These are phyloP conservation scores for Talaromyces nanjingensis DNA, from an alignment of 495 filamentous ascomycete species.

Conservation along the genomic window DNA sequence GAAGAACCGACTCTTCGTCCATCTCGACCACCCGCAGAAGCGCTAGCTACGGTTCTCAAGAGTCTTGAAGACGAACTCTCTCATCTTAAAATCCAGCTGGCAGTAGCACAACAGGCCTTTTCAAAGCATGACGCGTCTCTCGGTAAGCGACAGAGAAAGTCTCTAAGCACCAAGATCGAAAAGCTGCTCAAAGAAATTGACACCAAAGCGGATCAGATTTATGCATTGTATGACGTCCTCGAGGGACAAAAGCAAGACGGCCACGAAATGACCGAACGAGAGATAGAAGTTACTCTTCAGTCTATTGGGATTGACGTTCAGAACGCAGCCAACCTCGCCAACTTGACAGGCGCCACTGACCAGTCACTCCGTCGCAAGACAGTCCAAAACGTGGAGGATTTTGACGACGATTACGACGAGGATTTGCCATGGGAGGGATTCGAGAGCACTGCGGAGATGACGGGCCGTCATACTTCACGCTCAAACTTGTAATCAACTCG, in stretches of 20 bases:
- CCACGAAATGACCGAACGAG: constrained; percentile 56
- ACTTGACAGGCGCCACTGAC: constrained; percentile 30
- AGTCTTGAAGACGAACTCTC: constrained; percentile 73
- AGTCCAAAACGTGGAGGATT: constrained; percentile 15
- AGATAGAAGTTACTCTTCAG: constrained; percentile 62
- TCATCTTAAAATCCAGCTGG: constrained; percentile 66
- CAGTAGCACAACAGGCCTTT: constrained; percentile 51
- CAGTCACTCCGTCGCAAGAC: constrained; percentile 21
- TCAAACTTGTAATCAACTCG: constrained; percentile 13
- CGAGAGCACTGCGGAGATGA: constrained; percentile 44
- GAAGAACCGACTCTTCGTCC: constrained; percentile 74
- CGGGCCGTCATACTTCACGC: constrained; percentile 21
- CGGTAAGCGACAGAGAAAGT: constrained; percentile 60
- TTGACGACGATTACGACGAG: constrained; percentile 31
- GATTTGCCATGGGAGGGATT: constrained; percentile 48
- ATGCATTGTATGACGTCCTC: constrained; percentile 81
- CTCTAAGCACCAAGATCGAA: constrained; percentile 57
- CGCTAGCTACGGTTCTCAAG: constrained; percentile 75
- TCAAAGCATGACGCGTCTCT: constrained; percentile 62
- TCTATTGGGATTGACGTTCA: constrained; percentile 45
- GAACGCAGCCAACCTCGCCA: constrained; percentile 12
- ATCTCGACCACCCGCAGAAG: constrained; percentile 62
- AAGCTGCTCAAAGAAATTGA: constrained; percentile 59
- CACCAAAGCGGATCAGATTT: constrained; percentile 79
- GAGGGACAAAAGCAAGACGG: constrained; percentile 68